Base-by-base conservation (phyloP, 2,329 filamentous ascomycete species). In the Aurifilum marmelostoma region DNA sequence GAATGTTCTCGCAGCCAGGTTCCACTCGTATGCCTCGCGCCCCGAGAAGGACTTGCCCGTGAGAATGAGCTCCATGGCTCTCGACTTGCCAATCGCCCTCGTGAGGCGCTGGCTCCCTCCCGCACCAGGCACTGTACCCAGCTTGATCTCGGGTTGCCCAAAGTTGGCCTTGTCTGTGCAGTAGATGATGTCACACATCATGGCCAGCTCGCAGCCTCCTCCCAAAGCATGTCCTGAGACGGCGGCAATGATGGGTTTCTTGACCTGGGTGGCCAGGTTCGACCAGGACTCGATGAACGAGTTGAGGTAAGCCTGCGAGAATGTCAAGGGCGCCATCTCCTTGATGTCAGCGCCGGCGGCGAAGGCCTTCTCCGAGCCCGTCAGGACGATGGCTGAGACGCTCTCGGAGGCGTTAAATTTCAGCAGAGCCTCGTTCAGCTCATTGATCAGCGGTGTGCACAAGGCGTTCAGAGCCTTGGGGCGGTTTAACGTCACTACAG, bases 231-330 rank as follows among this genome's bases (percentile, higher is more conserved):
- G 94, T 24, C 96, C 96, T 12, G 96, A 96, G 2, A 99, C 94
- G 32, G 96, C 96, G 18, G 92, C 92, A 73, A 99, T 94, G 76
- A 98, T 89, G 66, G 96, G 96, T 80, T 97, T 98, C 83, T 97
- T 97, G 79, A 98, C 85, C 71, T 88, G 85, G 27, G 90, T 93
- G 34, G 93, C 92, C 61, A 97, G 88, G 72, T 91, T 86, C 7
- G 94, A 97, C 96, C 96, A 99, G 12, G 89, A 89, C 79, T 97
- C 94, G 80, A 99, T 98, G 80, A 99, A 99, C 77, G 97, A 93
- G 74, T 84, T 89, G 62, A 89, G 92, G 83, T 97, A 98, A 52
- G 96, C 95, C 73, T 91, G 84, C 72, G 92, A 88, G 82, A 99
- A 99, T 67, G 91, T 94, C 52, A 97, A 88, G 71, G 93, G 90